Evolutionary conservation across 169 alveolate genomes (phyloP), one percentile per base, ranked within the genome.

Genomic region (Plasmodium vinckei): DNA sequence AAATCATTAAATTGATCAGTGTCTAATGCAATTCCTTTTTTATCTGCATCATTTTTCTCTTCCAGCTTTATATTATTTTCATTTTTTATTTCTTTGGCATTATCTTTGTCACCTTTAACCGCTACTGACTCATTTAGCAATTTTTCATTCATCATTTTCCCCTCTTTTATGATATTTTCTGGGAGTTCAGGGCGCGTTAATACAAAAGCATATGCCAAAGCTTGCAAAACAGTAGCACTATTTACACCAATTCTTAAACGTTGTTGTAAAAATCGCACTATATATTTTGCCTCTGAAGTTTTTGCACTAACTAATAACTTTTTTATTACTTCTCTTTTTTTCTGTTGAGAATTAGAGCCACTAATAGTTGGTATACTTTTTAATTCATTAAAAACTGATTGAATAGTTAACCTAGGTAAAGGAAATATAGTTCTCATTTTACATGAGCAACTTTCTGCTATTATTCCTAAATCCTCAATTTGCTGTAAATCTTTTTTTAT

Each of bases 231-330:
- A 2, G 99, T 97, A 25, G 97, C 97, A 88, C 97, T 96, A 44
- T 98, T 97, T 23, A 99, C 98, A 2, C 99, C 99, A 15, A 98
- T 97, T 88, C 99, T 97, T 44, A 98, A 93, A 67, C 97, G 97
- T 79, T 98, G 98, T 92, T 98, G 98, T 19, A 98, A 88, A 82
- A 97, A 97, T 46, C 99, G 94, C 1, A 98, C 96, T 33, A 98
- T 96, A 92, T 96, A 98, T 92, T 98, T 98, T 19, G 97, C 96
- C 93, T 98, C 99, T 27, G 92, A 93, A 47, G 95, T 96, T 87
- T 97, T 96, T 5, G 99, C 98, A 49, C 97, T 95, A 54, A 95
- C 94, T 89, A 98, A 92, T 56, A 98, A 72, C 70, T 96, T 95
- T 71, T 96, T 94, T 46, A 98, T 94, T 87, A 89, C 84, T 33